A percentile compares a stretch with the other conserved stretches of the same genome.
These are phyloP conservation scores for Nicotiana tomentosiformis DNA, from an alignment of 257 asterid genomes.

Conservation along the genomic window DNA sequence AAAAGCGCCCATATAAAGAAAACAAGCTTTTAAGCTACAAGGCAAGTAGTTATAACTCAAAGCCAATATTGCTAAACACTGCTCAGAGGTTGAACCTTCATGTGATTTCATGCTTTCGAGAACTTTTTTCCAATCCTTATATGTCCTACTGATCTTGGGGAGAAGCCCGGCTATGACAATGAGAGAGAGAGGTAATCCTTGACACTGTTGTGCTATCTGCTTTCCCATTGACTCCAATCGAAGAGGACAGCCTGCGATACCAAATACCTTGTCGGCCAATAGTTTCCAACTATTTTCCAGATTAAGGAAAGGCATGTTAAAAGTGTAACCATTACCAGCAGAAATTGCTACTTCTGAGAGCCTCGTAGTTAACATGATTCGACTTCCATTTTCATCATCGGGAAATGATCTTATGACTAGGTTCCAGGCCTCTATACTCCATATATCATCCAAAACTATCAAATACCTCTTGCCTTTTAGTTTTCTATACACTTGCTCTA, in stretches of 20 bases:
- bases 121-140: neutral
- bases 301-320: neutral
- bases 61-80: neutral
- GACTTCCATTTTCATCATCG: slow-evolving; percentile 13
- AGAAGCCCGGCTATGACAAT: neutral
- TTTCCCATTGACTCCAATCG: neutral
- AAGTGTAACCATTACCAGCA: neutral
- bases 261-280: neutral
- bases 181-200: neutral
- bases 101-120: neutral
- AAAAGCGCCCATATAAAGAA: slow-evolving; percentile 8
- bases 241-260: neutral
- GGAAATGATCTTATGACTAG: neutral
- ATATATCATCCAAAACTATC: slow-evolving; percentile 17
- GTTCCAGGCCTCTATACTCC: slow-evolving; percentile 2
- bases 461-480: slow-evolving; percentile 10
- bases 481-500: neutral
- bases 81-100: neutral
- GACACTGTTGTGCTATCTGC: neutral
- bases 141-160: neutral
- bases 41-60: slow-evolving; percentile 11
- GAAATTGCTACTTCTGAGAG: neutral
- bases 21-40: neutral
- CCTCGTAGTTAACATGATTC: slow-evolving; percentile 7
- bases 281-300: neutral